phyloP scores from a whole-genome alignment of 2,329 filamentous ascomycete species.

The Didymellaceae sp. region DNA sequence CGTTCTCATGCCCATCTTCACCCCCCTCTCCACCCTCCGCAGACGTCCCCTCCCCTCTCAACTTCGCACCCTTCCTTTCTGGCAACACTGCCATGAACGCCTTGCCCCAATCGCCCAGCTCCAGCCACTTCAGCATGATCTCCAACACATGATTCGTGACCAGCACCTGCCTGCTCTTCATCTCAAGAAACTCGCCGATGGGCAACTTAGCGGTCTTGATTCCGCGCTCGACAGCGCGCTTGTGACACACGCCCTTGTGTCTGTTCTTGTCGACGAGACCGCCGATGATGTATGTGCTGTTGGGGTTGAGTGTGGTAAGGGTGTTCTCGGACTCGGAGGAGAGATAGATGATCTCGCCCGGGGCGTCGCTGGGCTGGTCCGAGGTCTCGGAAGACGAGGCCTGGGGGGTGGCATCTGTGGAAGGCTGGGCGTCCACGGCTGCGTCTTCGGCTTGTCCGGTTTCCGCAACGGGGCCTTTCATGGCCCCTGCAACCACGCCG shows the following conservation, averaged over 20 bases:
- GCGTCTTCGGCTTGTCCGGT: no score
- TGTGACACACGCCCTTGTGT: constrained; percentile 93
- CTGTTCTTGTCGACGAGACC: constrained; percentile 96
- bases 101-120: constrained; percentile 87
- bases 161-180: constrained; percentile 84
- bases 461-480: constrained; percentile 52
- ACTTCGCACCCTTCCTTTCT: constrained; percentile 80
- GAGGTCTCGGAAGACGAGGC: neutral
- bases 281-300: constrained; percentile 91
- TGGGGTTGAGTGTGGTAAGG: constrained; percentile 80
- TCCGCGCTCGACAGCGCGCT: constrained; percentile 73
- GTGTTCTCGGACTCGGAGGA: constrained; percentile 90
- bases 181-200: constrained; percentile 93
- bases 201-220: constrained; percentile 90
- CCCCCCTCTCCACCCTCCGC: constrained; percentile 13
- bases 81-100: constrained; percentile 90
- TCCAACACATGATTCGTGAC: constrained; percentile 96
- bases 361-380: constrained; percentile 29
- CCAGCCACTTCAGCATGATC: constrained; percentile 94
- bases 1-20: constrained; percentile 1
- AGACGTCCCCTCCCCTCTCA: constrained; percentile 59
- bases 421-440: no score
- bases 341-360: constrained; percentile 79
- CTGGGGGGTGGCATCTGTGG: no score
- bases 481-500: constrained; percentile 65